Conservation (phyloP, 352 stramenopile species). For the Phytophthora palmivora region DNA sequence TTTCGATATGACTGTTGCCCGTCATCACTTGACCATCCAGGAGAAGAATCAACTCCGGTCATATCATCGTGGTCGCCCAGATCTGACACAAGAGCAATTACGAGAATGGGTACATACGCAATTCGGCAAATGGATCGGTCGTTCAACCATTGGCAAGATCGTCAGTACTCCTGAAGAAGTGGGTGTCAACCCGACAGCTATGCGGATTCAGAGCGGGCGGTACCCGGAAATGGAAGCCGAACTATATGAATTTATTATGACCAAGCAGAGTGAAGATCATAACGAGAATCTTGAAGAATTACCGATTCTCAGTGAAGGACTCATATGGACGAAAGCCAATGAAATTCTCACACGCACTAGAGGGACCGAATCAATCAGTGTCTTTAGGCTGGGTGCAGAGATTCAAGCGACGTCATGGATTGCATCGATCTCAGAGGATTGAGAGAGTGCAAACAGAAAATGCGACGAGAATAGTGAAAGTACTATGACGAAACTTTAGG, state of each 20-base stretch:
- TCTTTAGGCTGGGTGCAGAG: constrained; percentile 46
- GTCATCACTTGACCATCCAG: constrained; percentile 46
- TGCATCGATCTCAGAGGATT: constrained; percentile 36
- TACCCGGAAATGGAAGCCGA: constrained; percentile 46
- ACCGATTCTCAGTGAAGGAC: constrained; percentile 30
- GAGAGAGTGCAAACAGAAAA: background rate
- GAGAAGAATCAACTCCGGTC: constrained; percentile 49
- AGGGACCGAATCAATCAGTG: constrained; percentile 26
- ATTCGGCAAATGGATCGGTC: constrained; percentile 47
- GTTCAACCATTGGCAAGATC: constrained; percentile 52
- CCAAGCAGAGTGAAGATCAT: constrained; percentile 6
- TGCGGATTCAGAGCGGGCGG: constrained; percentile 41
- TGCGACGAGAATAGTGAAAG: constrained; percentile 2
- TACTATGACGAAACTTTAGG: background rate
- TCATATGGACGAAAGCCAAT: constrained; percentile 46
- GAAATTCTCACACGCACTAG: constrained; percentile 36
- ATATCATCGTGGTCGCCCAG: constrained; percentile 30
- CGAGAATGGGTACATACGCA: constrained; percentile 39
- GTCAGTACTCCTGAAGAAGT: constrained; percentile 33
- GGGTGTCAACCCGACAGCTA: constrained; percentile 38
- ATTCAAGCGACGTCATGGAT: constrained; percentile 47
- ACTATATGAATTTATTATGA: constrained; percentile 29
- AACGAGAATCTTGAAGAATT: constrained; percentile 7
- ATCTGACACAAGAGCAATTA: constrained; percentile 49
- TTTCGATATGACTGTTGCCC: constrained; percentile 17